Evolutionary conservation across 306 rosid species (phyloP).

Genomic region (Glycine tomentella): DNA sequence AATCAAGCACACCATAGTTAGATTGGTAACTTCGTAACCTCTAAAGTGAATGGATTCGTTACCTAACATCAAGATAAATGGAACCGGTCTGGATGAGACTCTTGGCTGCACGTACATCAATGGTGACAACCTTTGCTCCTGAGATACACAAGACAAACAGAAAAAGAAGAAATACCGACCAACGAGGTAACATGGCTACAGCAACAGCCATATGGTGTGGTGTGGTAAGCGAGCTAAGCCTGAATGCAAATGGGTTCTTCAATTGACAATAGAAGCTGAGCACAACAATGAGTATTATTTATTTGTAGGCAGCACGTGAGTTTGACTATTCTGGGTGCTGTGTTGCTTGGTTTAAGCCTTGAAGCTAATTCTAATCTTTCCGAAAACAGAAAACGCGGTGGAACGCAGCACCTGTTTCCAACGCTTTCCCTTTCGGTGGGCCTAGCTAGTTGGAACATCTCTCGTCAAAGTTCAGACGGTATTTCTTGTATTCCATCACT

Average conservation of each 20-base stretch:
- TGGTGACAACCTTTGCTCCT: constrained; percentile 61
- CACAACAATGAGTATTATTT: neutral
- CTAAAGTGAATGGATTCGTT: neutral
- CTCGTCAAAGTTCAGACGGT: no score
- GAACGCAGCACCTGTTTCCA: no score
- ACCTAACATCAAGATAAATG: constrained; percentile 84
- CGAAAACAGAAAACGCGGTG: no score
- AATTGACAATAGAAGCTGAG: constrained; percentile 44
- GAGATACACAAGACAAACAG: constrained; percentile 51
- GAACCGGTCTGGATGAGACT: constrained; percentile 65
- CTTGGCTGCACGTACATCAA: constrained; percentile 71
- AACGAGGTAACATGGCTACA: constrained; percentile 38
- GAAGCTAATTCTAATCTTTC: no score
- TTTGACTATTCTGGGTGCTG: constrained; percentile 41
- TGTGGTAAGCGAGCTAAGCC: neutral
- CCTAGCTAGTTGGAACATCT: no score
- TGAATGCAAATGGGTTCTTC: neutral
- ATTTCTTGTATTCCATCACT: no score
- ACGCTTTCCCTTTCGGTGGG: no score
- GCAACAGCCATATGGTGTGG: constrained; percentile 40
- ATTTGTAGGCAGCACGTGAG: constrained; percentile 4
- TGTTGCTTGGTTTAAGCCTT: constrained; percentile 35
- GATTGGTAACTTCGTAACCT: no score
- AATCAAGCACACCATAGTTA: no score
- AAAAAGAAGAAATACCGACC: constrained; percentile 43